Conservation (phyloP, 352 stramenopile genomes). For the Pythium monospermum region DNA sequence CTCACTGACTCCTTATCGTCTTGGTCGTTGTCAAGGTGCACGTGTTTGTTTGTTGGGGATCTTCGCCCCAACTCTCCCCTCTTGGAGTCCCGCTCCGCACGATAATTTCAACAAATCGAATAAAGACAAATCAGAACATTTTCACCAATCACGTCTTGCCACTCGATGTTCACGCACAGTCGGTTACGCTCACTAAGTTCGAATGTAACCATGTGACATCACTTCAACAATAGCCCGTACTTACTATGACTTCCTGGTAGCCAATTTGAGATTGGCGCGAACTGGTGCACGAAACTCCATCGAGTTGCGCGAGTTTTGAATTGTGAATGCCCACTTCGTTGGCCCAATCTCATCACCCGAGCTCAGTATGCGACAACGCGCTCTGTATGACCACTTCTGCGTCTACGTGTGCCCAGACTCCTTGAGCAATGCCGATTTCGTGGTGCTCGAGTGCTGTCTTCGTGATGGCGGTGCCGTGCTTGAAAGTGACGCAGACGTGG, state of each 20-base stretch:
- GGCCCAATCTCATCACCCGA: too few species aligned
- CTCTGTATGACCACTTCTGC: conserved; percentile 39
- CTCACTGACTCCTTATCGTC: not conserved
- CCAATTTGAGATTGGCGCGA: conserved; percentile 1
- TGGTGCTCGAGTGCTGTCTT: conserved; percentile 53
- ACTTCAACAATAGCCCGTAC: not conserved
- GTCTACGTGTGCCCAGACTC: conserved; percentile 53
- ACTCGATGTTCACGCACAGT: not conserved
- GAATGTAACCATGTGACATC: too few species aligned
- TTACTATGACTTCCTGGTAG: conserved; percentile 9
- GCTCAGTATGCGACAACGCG: conserved; percentile 35
- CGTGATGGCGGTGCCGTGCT: conserved; percentile 55
- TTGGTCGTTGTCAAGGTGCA: too few species aligned
- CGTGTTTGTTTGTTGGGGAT: not conserved
- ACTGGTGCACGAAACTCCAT: not conserved
- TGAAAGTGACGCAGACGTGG: conserved; percentile 23
- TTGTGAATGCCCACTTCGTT: not conserved
- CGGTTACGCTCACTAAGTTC: not conserved
- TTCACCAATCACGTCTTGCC: conserved; percentile 5
- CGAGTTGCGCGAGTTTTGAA: not conserved
- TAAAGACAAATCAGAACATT: conserved; percentile 5
- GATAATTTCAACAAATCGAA: conserved; percentile 12
- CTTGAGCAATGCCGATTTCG: conserved; percentile 31
- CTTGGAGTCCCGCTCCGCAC: too few species aligned
- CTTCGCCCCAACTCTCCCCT: too few species aligned